These are phyloP conservation scores for Rutstroemia sp. DNA, from an alignment of 2,329 filamentous ascomycete species.

Conservation along the genomic window DNA sequence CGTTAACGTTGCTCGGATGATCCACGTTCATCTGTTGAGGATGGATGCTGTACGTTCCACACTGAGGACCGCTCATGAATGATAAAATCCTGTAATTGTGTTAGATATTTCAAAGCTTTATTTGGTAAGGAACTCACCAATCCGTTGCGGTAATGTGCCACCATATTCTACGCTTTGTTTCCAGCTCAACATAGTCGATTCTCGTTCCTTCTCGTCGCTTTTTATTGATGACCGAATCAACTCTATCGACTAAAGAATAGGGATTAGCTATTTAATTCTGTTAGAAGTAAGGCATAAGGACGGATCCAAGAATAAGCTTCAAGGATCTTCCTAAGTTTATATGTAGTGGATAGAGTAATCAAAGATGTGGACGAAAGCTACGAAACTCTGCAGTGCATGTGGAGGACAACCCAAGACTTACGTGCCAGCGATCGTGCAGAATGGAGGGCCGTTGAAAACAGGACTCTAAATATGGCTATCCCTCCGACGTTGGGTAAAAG, in stretches of 20 bases:
- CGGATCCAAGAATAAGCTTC: too few relatives aligned
- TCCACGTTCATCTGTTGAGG: constrained; percentile 33
- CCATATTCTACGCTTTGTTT: constrained; percentile 34
- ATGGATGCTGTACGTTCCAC: constrained; percentile 32
- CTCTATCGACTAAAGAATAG: constrained; percentile 10
- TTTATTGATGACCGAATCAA: constrained; percentile 19
- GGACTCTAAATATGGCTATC: constrained; percentile 27
- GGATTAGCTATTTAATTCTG: too few relatives aligned
- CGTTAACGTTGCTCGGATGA: constrained; percentile 32
- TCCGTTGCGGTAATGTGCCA: constrained; percentile 34
- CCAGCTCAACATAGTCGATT: constrained; percentile 26
- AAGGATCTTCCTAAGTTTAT: too few relatives aligned
- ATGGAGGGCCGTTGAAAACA: constrained; percentile 29
- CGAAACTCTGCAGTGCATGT: too few relatives aligned
- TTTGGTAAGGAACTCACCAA: constrained; percentile 24
- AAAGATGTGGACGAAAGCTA: too few relatives aligned
- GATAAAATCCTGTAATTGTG: constrained; percentile 26
- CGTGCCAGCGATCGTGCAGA: constrained; percentile 16
- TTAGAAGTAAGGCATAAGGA: too few relatives aligned
- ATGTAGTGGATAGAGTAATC: too few relatives aligned
- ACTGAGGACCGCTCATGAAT: constrained; percentile 29
- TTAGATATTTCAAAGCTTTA: constrained; percentile 3
- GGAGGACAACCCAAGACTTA: too few relatives aligned
- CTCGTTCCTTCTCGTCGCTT: constrained; percentile 12
- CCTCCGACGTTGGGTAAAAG: constrained; percentile 32